Evolutionary conservation across 371 early-diverging fungal species (phyloP), one percentile per base, ranked within the genome.

Genomic region (Mortierella sp.): DNA sequence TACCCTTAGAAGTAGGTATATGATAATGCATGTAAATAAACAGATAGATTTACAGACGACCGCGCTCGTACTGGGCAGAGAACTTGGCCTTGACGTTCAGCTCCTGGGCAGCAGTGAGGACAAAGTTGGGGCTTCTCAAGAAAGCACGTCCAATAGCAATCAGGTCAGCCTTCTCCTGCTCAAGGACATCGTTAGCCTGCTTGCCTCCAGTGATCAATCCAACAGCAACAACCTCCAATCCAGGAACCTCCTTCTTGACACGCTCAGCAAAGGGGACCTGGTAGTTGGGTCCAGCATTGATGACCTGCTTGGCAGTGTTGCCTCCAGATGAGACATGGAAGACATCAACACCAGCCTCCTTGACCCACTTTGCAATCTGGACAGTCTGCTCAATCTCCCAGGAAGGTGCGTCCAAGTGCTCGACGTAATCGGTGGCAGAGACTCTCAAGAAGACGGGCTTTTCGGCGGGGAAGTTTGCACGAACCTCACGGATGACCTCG

Each of bases 371-470:
- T 31, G 92, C 88, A 34, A 96, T 88, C 38, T 89, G 86, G 4
- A 94, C 88, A 11, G 94, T 91, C 55, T 97, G 95, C 48, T 94
- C 91, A 1, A 91, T 77, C 26, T 89, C 91, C 95, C 95, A 94
- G 72, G 72, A 90, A 26, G 55, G 88, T 24, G 7, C 87, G 10
- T 87, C 88, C 31, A 88, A 88, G 58, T 80, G 70, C 14, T 89
- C 92, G 24, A 93, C 90, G 86, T 92, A 92, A 70, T 97, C 97
- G 6, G 93, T 88, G n/a, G 91, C 90, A n/a, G 96, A 97, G 4
- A 97, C 78, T 45, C 97, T 93, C 55, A 96, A 90, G 79, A 95
- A 96, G 31, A 97, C 80, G 0, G 98, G 96, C 77, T 96, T 96
- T 24, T 93, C 86, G 21, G 89, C 80, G 0, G 97, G 95, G 94